Conservation (phyloP, 345 rosid genomes). For the Balakata baccata region DNA sequence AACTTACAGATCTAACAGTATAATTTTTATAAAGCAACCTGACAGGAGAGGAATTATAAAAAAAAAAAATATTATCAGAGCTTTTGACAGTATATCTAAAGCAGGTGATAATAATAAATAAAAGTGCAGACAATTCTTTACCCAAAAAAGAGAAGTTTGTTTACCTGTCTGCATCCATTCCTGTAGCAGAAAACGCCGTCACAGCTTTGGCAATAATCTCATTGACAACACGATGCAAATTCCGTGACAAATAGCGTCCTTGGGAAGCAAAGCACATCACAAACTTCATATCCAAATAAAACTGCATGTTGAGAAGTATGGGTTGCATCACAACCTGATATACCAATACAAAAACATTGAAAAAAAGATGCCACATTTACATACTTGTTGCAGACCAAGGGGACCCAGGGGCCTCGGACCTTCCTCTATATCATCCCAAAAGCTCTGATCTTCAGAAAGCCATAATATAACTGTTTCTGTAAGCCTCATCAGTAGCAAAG, state of each 20-base stretch:
- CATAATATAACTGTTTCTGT: conserved; percentile 94
- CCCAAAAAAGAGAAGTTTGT: conserved; percentile 10
- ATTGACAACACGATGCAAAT: conserved; percentile 77
- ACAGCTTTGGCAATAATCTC: conserved; percentile 85
- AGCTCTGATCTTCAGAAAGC: conserved; percentile 93
- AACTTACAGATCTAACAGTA: too few species aligned
- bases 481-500: conserved; percentile 81
- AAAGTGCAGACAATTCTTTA: neutral
- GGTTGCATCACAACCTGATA: neutral
- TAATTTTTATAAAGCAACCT: too few species aligned
- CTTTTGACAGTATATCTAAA: neutral
- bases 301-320: conserved; percentile 42
- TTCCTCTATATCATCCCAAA: conserved; percentile 98
- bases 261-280: conserved; percentile 90
- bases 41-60: too few species aligned
- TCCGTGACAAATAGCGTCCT: conserved; percentile 93
- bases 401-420: conserved; percentile 92
- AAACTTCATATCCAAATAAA: conserved; percentile 93
- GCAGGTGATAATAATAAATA: neutral
- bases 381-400: conserved; percentile 85
- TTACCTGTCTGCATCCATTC: conserved; percentile 92
- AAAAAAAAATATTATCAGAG: neutral
- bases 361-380: conserved; percentile 19
- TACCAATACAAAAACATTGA: neutral
- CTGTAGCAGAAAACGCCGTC: conserved; percentile 78